These are phyloP conservation scores for Sclerotinia nivalis DNA, from an alignment of 2,329 filamentous ascomycete species.

Conservation along the genomic window DNA sequence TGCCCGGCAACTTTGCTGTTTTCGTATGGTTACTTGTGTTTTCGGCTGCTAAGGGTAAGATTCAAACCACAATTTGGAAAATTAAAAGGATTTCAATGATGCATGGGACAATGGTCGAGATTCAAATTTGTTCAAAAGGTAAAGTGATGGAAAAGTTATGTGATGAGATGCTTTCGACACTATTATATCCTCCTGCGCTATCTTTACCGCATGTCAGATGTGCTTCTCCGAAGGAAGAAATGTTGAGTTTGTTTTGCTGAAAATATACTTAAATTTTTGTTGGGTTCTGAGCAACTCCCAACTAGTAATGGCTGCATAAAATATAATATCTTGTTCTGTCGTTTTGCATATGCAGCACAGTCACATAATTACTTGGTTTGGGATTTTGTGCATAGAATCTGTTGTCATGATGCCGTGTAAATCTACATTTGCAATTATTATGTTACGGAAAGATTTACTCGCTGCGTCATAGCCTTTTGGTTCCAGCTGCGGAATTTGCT, in stretches of 20 bases:
- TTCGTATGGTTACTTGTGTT: neutral
- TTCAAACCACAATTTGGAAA: neutral
- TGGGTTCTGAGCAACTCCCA: too few species aligned
- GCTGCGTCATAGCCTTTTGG: neutral
- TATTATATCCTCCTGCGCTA: too few species aligned
- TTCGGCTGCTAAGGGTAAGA: neutral
- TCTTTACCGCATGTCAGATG: too few species aligned
- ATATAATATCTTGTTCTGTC: too few species aligned
- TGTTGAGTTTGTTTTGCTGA: too few species aligned
- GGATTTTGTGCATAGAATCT: neutral
- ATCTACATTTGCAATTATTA: neutral
- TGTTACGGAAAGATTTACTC: neutral
- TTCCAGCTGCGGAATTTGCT: too few species aligned
- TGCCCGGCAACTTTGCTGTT: neutral
- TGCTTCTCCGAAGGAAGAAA: too few species aligned
- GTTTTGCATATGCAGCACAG: neutral
- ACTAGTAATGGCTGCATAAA: too few species aligned
- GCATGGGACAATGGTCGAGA: neutral
- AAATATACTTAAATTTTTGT: too few species aligned
- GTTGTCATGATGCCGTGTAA: conserved; percentile 1
- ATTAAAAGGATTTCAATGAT: too few species aligned
- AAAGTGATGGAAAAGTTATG: neutral
- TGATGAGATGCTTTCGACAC: neutral
- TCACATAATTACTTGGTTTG: neutral
- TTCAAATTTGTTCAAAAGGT: neutral